Evolutionary conservation across 306 rosid species (phyloP), one percentile per base, ranked within the genome.

Genomic region (Vigna mungo): DNA sequence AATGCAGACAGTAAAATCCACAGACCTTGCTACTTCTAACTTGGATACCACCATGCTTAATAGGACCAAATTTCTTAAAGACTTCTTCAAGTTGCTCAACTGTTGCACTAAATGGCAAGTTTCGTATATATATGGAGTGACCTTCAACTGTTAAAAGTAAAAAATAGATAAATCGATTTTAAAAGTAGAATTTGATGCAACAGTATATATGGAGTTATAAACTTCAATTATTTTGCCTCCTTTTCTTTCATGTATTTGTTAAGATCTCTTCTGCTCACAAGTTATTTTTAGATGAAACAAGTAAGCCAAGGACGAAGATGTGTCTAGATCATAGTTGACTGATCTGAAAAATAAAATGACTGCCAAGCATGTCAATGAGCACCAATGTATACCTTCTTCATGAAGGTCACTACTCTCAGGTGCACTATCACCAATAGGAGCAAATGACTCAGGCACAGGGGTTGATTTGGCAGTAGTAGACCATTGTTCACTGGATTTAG

Each of bases 21-120:
- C 78, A 23, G 43, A 92, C 88, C 88, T 82, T 85, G 74, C 82
- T 95, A 79, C 97, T 95, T 88, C 98, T 88, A 67, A 96, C 99
- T 92, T 96, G 99, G 85, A 96, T 89, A 60, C 99, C 99, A 55
- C 85, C 96, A 30, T 25, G 93, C 87, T 96, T 96, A 78, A 96
- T 96, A 78, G 94, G 85, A 68, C 99, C 99, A 83, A 89, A 89
- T 86, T 91, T 92, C 85, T 91, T 88, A 77, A 96, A 96, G 72
- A 88, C 93, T 68, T 83, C 88, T 73, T 91, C 98, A 58, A 96
- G 94, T 88, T 91, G 99, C 82, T 82, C 96, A 15, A 81, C 93
- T 15, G 98, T 88, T 56, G 99, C 99, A 78, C 91, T 90, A 68
- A 82, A 92, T 18, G 98, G 98, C 90, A 96, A 85, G 80, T 91